A percentile compares a stretch with the other conserved stretches of the same genome.
phyloP scores from a whole-genome alignment of 768 basidiomycete species.

The Suillus discolor region DNA sequence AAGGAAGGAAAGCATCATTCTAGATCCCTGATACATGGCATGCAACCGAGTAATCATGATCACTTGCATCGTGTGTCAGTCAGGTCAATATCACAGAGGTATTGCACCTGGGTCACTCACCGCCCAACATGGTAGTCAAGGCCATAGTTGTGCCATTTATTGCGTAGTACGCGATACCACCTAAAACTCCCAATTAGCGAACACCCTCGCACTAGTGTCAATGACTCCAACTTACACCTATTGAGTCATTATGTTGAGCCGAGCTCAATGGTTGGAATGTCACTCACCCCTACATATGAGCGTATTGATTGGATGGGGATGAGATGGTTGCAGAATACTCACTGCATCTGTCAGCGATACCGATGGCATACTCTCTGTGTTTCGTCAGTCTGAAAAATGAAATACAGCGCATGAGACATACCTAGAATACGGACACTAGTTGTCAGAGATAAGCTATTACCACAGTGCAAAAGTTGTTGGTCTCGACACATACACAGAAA shows the following conservation, averaged over 20 bases:
- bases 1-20: too few relatives aligned
- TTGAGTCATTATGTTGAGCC: not conserved
- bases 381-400: not conserved
- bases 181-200: not conserved
- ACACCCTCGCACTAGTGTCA: not conserved
- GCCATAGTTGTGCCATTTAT: fast-evolving
- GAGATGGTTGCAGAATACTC: not conserved
- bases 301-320: too few relatives aligned
- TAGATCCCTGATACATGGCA: too few relatives aligned
- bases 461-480: not conserved
- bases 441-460: not conserved
- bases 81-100: not conserved
- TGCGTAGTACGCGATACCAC: not conserved
- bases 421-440: not conserved
- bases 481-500: too few relatives aligned
- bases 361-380: not conserved
- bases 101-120: not conserved
- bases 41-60: too few relatives aligned
- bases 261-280: not conserved
- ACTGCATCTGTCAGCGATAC: not conserved
- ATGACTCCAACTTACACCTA: not conserved
- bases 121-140: fast-evolving
- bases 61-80: too few relatives aligned
- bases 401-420: not conserved
- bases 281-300: not conserved